These are phyloP conservation scores for Meyerozyma carpophila DNA, from an alignment of 1,139 yeast genomes.

Conservation along the genomic window DNA sequence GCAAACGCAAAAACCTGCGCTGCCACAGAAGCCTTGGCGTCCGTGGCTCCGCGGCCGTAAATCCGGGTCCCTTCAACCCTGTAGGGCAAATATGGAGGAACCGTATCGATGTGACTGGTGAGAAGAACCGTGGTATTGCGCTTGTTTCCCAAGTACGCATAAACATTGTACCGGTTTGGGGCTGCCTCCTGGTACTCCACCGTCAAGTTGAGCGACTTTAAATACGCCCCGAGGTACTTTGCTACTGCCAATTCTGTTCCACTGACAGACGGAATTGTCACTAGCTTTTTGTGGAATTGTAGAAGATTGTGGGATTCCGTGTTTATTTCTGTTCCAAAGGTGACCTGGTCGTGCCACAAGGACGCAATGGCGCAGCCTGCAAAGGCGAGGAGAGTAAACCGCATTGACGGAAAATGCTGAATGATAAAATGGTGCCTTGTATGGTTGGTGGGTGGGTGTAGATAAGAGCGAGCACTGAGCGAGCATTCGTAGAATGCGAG, in stretches of 20 bases:
- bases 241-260: constrained; percentile 29
- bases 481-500: no score
- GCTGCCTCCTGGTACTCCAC: constrained; percentile 42
- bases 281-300: constrained; percentile 28
- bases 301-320: constrained; percentile 1
- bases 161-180: constrained; percentile 38
- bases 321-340: neutral
- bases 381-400: no score
- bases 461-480: no score
- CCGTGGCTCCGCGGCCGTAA: constrained; percentile 63
- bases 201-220: constrained; percentile 39
- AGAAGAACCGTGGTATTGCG: constrained; percentile 47
- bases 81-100: constrained; percentile 61
- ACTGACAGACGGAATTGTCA: constrained; percentile 32
- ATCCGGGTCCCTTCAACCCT: constrained; percentile 43
- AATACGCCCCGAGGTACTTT: constrained; percentile 27
- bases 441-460: no score
- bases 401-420: no score
- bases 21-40: constrained; percentile 67
- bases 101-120: constrained; percentile 69
- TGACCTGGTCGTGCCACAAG: neutral
- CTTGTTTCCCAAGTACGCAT: constrained; percentile 46
- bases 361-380: no score
- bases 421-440: no score
- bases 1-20: constrained; percentile 51